phyloP scores from a whole-genome alignment of 352 stramenopile species.

The Pythium insidiosum region DNA sequence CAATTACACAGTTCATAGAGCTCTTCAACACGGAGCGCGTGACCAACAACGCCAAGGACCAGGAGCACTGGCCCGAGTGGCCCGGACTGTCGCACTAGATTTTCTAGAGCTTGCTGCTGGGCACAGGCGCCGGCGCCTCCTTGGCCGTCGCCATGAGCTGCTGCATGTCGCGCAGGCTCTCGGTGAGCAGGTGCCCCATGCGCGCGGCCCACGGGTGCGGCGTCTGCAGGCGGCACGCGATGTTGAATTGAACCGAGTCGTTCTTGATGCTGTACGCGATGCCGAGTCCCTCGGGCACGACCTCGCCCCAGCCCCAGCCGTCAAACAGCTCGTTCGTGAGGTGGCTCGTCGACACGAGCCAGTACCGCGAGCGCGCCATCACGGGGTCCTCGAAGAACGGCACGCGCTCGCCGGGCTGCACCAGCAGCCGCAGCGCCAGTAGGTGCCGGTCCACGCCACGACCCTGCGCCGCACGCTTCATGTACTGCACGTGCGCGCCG shows the following conservation, averaged over 20 bases:
- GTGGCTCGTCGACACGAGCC: conserved; percentile 76
- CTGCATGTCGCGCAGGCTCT: conserved; percentile 75
- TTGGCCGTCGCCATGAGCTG: conserved; percentile 34
- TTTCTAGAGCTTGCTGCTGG: conserved; percentile 31
- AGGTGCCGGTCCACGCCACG: conserved; percentile 92
- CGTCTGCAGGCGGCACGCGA: conserved; percentile 41
- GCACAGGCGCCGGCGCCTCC: no score
- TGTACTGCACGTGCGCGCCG: conserved; percentile 54
- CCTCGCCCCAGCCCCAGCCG: conserved; percentile 78
- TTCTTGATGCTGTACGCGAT: conserved; percentile 82
- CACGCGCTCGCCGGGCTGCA: conserved; percentile 36
- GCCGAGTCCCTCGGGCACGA: conserved; percentile 68
- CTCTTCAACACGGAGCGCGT: conserved; percentile 78
- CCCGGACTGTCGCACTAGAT: conserved; percentile 27
- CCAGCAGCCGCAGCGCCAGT: conserved; percentile 78
- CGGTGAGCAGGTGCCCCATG: conserved; percentile 67
- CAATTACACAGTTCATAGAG: conserved; percentile 85
- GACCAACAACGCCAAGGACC: conserved; percentile 30
- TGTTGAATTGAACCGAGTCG: conserved; percentile 77
- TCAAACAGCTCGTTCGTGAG: conserved; percentile 79
- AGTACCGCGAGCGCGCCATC: conserved; percentile 60
- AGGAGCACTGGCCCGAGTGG: conserved; percentile 58
- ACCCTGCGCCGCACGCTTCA: conserved; percentile 59
- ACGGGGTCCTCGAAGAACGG: conserved; percentile 67
- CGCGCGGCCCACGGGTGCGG: conserved; percentile 35